phyloP scores from a whole-genome alignment of 148 eudicot genomes.

The Gaultheria prostrata region DNA sequence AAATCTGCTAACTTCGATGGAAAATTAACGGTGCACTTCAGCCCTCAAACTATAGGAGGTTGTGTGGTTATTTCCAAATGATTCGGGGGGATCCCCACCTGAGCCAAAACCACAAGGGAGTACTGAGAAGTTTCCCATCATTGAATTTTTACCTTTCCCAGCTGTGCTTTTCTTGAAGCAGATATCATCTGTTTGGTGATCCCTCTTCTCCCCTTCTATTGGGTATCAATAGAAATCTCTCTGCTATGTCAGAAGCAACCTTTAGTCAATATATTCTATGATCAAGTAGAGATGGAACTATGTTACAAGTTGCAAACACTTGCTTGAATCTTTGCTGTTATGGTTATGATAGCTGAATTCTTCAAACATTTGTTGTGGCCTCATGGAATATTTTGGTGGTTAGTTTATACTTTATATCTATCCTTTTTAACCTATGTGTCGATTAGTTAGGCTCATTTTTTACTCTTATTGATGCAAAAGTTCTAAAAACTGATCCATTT shows the following conservation, averaged over 20 bases:
- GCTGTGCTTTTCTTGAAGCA: background rate
- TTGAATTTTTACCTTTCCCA: background rate
- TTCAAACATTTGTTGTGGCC: conserved; percentile 4
- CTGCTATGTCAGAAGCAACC: background rate
- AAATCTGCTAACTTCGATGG: background rate
- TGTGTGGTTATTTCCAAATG: background rate
- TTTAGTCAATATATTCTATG: background rate
- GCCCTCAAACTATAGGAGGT: background rate
- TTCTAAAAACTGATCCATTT: background rate
- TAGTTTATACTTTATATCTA: background rate
- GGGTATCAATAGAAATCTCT: background rate
- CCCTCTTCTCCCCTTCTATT: background rate
- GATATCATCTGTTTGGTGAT: background rate
- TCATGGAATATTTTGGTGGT: background rate
- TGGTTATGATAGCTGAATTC: background rate
- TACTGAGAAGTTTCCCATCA: background rate
- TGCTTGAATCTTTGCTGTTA: background rate
- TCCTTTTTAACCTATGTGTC: background rate
- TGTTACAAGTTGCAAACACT: background rate
- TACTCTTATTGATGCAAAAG: background rate
- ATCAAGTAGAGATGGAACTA: background rate
- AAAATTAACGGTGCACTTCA: background rate
- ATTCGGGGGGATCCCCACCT: background rate
- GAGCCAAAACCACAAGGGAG: background rate
- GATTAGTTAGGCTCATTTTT: background rate